phyloP scores from a whole-genome alignment of 352 stramenopile species.

The Pythium myriotylum region DNA sequence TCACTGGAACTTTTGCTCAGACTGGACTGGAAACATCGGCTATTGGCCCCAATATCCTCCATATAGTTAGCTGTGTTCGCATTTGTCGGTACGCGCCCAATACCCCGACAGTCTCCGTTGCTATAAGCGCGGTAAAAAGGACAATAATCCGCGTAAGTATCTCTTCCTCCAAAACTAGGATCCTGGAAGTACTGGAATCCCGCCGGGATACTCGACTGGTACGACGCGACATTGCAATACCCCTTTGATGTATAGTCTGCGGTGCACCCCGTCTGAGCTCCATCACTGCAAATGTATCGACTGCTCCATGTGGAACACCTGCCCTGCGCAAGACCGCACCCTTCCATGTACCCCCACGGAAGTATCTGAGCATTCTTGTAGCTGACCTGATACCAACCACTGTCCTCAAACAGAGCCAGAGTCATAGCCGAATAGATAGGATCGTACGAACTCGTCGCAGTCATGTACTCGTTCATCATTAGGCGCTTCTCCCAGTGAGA shows the following conservation, averaged over 20 bases:
- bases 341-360: slow-evolving; percentile 79
- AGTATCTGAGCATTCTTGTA: too few species aligned
- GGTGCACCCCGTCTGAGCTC: slow-evolving; percentile 51
- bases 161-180: slow-evolving; percentile 49
- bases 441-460: too few species aligned
- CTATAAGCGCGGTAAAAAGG: slow-evolving; percentile 78
- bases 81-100: slow-evolving; percentile 45
- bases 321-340: slow-evolving; percentile 61
- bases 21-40: slow-evolving; percentile 77
- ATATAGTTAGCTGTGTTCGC: slow-evolving; percentile 47
- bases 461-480: too few species aligned
- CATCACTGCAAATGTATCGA: slow-evolving; percentile 64
- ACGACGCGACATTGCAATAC: slow-evolving; percentile 74
- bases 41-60: slow-evolving; percentile 51
- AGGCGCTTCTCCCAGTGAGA: too few species aligned
- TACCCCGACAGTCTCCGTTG: slow-evolving; percentile 75
- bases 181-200: slow-evolving; percentile 86
- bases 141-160: slow-evolving; percentile 80
- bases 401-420: too few species aligned
- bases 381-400: too few species aligned
- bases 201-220: slow-evolving; percentile 66
- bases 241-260: slow-evolving; percentile 70
- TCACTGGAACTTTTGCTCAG: slow-evolving; percentile 48
- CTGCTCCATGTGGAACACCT: slow-evolving; percentile 70
- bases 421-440: too few species aligned